Evolutionary conservation across 371 early-diverging fungal species (phyloP).

Genomic region (Mucor racemosus): DNA sequence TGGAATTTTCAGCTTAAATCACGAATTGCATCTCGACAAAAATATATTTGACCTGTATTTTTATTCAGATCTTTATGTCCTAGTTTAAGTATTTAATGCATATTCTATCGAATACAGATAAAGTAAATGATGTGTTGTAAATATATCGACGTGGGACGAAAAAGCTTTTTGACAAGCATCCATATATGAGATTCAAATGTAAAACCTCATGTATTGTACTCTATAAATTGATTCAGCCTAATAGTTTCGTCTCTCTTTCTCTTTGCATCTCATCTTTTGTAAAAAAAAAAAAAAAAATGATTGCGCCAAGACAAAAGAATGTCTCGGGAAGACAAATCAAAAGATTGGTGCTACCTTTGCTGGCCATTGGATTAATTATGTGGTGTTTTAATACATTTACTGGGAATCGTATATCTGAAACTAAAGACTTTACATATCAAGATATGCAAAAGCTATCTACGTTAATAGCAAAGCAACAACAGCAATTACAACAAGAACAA

Average conservation of each 20-base stretch:
- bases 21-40: too few relatives aligned
- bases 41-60: too few relatives aligned
- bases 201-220: neutral
- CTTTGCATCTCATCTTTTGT: neutral
- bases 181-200: constrained; percentile 3
- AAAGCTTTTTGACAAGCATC: neutral
- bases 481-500: neutral
- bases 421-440: neutral
- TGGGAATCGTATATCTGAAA: neutral
- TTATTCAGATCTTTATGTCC: too few relatives aligned
- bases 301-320: neutral
- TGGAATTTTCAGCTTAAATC: too few relatives aligned
- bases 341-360: neutral
- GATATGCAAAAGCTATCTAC: neutral
- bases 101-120: too few relatives aligned
- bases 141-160: too few relatives aligned
- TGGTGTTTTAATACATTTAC: neutral
- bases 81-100: too few relatives aligned
- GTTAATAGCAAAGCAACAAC: neutral
- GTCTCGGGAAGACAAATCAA: neutral
- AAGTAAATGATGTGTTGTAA: too few relatives aligned
- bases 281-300: neutral
- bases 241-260: neutral
- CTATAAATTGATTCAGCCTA: neutral
- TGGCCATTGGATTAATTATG: neutral